Conservation (phyloP, 345 rosid species). For the Gynandropsis gynandra region DNA sequence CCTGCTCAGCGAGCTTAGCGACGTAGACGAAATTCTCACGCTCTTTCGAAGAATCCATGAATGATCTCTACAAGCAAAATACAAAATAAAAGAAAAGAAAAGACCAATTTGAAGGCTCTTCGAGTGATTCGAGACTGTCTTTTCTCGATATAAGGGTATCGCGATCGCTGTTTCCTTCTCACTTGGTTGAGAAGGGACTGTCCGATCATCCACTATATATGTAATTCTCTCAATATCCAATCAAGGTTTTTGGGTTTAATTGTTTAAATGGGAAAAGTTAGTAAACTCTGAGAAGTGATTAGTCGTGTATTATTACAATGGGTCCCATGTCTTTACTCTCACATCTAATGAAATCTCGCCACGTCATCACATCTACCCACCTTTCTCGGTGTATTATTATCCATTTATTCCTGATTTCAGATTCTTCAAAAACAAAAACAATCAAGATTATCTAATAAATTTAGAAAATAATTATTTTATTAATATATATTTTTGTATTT, state of each 20-base stretch:
- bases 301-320: constrained; percentile 16
- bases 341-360: constrained; percentile 1
- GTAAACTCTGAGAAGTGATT: no score
- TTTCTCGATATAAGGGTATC: not conserved
- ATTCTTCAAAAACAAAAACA: no score
- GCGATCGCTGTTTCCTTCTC: constrained; percentile 8
- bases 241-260: no score
- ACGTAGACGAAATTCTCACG: constrained; percentile 43
- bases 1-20: constrained; percentile 68
- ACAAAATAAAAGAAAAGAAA: not conserved
- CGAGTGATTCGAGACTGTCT: constrained; percentile 15
- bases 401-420: no score
- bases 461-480: no score
- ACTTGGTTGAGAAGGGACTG: not conserved
- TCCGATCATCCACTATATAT: no score
- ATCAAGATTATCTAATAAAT: no score
- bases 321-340: constrained; percentile 11
- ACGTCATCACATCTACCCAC: constrained; percentile 23
- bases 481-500: no score
- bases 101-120: constrained; percentile 6
- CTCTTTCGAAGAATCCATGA: constrained; percentile 38
- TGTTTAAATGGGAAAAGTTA: no score
- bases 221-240: no score
- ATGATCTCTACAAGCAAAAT: not conserved
- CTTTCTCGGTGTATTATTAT: constrained; percentile 22